Evolutionary conservation across 1,284 basidiomycete genomes (phyloP).

Genomic region (Ustilago esculenta): DNA sequence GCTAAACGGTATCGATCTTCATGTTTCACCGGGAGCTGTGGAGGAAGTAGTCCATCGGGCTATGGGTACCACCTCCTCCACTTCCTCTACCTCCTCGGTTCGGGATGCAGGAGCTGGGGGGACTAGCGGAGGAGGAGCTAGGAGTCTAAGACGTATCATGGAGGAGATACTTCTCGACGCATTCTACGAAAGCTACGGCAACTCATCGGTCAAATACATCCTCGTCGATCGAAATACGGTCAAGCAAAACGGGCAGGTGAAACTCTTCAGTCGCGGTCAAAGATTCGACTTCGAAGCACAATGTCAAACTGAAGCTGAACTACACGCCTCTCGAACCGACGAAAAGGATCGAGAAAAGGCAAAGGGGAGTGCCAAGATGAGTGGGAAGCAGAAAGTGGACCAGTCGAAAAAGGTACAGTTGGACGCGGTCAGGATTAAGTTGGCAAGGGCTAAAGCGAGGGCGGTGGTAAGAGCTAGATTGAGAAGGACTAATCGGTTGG

Average conservation of each 20-base stretch:
- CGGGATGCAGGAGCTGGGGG: neutral
- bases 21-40: slow-evolving; percentile 14
- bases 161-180: slow-evolving; percentile 69
- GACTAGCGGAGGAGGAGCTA: slow-evolving; percentile 69
- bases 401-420: neutral
- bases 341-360: neutral
- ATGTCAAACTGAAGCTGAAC: slow-evolving; percentile 6
- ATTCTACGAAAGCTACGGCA: slow-evolving; percentile 37
- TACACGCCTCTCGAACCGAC: neutral
- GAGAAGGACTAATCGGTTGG: slow-evolving; percentile 27
- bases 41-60: slow-evolving; percentile 67
- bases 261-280: slow-evolving; percentile 37
- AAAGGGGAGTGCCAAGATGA: too few relatives aligned
- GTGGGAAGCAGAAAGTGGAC: neutral
- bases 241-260: neutral
- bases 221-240: slow-evolving; percentile 21
- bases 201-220: slow-evolving; percentile 22
- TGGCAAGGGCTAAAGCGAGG: slow-evolving; percentile 14
- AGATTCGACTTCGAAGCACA: slow-evolving; percentile 22
- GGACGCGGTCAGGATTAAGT: neutral
- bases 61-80: slow-evolving; percentile 3
- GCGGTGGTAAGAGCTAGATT: slow-evolving; percentile 14
- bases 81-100: too few relatives aligned
- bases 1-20: slow-evolving; percentile 52
- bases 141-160: slow-evolving; percentile 87